These are phyloP conservation scores for Sugiyamaella japonica DNA, from an alignment of 1,139 yeast genomes.

Conservation along the genomic window DNA sequence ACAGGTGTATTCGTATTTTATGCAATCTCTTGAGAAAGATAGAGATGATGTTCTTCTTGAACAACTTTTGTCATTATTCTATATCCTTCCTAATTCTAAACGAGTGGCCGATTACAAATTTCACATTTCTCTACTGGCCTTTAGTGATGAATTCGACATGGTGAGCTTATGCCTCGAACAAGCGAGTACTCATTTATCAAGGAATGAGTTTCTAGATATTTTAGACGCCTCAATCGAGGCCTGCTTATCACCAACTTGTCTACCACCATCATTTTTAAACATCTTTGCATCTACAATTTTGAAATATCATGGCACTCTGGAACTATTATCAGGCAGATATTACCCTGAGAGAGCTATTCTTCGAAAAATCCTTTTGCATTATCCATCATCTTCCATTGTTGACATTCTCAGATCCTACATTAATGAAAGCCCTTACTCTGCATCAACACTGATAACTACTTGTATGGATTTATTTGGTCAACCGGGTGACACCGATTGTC, in stretches of 20 bases:
- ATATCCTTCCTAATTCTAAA: slow-evolving; percentile 1
- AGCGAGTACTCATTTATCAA: slow-evolving; percentile 1
- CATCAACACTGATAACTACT: slow-evolving; percentile 25
- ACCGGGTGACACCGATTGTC: slow-evolving; percentile 3
- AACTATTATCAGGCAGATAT: slow-evolving; percentile 17
- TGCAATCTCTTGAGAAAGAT: background rate
- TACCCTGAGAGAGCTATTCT: slow-evolving; percentile 24
- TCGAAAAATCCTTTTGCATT: slow-evolving; percentile 8
- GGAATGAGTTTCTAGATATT: slow-evolving; percentile 4
- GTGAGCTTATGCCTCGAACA: slow-evolving; percentile 12
- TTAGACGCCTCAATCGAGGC: background rate
- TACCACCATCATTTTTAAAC: slow-evolving; percentile 30
- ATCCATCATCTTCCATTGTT: slow-evolving; percentile 5
- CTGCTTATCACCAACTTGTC: background rate
- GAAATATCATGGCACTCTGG: slow-evolving; percentile 15
- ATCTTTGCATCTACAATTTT: slow-evolving; percentile 26
- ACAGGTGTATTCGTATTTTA: slow-evolving; percentile 9
- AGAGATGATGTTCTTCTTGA: slow-evolving; percentile 7
- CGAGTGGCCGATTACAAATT: slow-evolving; percentile 13
- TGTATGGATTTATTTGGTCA: slow-evolving; percentile 24
- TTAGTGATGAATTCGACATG: slow-evolving; percentile 15
- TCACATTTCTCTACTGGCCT: slow-evolving; percentile 5
- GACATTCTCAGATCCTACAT: slow-evolving; percentile 1
- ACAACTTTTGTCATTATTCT: slow-evolving; percentile 12
- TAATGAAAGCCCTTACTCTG: slow-evolving; percentile 4